These are phyloP conservation scores for Fraxinus platypoda DNA, from an alignment of 305 asterid species.

Conservation along the genomic window DNA sequence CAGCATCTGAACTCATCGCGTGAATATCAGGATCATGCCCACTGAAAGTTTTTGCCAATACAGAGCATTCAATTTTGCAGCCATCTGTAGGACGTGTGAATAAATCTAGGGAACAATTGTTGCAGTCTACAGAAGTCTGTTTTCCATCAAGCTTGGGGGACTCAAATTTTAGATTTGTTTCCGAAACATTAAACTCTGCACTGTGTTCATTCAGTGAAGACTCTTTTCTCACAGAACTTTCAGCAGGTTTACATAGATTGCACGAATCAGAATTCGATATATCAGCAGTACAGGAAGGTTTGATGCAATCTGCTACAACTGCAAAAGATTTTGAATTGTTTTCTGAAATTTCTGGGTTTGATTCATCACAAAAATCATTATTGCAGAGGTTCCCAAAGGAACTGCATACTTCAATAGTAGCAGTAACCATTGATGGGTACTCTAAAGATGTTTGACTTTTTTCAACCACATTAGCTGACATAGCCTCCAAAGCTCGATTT, in stretches of 20 bases:
- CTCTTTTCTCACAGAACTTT: constrained; percentile 30
- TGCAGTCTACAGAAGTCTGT: constrained; percentile 23
- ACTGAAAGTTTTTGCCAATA: constrained; percentile 27
- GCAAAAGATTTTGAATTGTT: constrained; percentile 26
- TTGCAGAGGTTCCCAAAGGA: constrained; percentile 35
- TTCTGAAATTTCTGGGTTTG: constrained; percentile 25
- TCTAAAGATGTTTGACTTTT: constrained; percentile 46
- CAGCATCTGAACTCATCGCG: constrained; percentile 34
- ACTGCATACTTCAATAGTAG: constrained; percentile 31
- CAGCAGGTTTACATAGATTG: constrained; percentile 28
- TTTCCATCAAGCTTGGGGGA: constrained; percentile 25
- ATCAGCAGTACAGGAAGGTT: constrained; percentile 28
- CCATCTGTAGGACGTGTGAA: constrained; percentile 24
- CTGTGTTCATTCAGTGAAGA: constrained; percentile 27
- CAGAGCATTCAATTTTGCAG: constrained; percentile 35
- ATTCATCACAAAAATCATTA: constrained; percentile 25
- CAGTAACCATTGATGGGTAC: constrained; percentile 37
- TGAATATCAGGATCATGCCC: constrained; percentile 33
- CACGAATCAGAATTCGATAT: constrained; percentile 28
- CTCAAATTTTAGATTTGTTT: constrained; percentile 28
- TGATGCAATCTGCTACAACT: constrained; percentile 30
- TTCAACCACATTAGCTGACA: constrained; percentile 90
- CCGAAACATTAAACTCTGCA: constrained; percentile 30
- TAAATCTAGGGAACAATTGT: constrained; percentile 21
- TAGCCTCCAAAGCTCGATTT: constrained; percentile 92